These are phyloP conservation scores for Metarhizium humberi DNA, from an alignment of 2,329 filamentous ascomycete genomes.

Conservation along the genomic window DNA sequence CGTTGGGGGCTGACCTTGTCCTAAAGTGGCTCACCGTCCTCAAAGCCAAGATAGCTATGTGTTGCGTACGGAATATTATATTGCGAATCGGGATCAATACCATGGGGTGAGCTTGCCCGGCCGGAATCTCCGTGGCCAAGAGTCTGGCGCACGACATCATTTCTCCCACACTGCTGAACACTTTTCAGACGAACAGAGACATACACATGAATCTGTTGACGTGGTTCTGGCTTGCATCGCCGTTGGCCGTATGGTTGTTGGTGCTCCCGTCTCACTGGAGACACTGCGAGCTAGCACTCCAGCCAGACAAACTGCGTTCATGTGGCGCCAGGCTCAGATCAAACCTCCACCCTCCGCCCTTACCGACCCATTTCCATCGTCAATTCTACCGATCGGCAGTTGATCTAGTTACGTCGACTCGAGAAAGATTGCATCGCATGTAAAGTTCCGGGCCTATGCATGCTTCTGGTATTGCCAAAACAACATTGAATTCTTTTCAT, in stretches of 20 bases:
- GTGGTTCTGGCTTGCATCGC: not conserved
- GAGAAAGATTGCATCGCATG: not conserved
- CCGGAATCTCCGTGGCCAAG: no score
- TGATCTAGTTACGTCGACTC: not conserved
- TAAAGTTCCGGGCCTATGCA: not conserved
- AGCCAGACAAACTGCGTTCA: not conserved
- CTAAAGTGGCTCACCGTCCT: not conserved
- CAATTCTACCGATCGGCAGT: not conserved
- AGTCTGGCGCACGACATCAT: not conserved
- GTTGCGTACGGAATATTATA: not conserved
- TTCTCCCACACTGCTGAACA: not conserved
- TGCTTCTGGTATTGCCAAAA: not conserved
- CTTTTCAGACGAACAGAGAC: not conserved
- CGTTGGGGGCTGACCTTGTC: not conserved
- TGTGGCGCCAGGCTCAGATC: not conserved
- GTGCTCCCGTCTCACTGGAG: not conserved
- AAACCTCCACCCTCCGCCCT: not conserved
- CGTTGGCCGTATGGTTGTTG: not conserved
- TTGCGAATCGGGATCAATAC: not conserved
- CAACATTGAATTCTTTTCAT: not conserved
- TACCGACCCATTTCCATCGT: not conserved
- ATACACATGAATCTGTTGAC: no score
- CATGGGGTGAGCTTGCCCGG: not conserved
- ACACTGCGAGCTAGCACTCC: not conserved
- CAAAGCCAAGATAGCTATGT: not conserved